Evolutionary conservation across 2,329 filamentous ascomycete species (phyloP).

Genomic region (Beauveria sp.): DNA sequence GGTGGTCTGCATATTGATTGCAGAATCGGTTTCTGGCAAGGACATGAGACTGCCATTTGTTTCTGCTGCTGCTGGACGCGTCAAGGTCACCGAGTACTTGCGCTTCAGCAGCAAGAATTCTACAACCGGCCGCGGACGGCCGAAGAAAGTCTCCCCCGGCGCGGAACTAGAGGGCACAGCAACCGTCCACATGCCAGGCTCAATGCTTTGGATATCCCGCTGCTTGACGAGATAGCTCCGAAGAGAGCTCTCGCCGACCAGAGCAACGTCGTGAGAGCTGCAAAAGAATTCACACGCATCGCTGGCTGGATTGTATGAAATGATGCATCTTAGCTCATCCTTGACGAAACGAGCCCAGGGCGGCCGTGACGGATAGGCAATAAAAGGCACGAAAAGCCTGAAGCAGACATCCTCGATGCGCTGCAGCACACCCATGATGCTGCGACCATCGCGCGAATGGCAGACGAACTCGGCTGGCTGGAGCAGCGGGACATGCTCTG

Average conservation of each 20-base stretch:
- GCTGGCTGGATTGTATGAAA: not conserved
- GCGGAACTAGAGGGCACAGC: not conserved
- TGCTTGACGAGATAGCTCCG: not conserved
- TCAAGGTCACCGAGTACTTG: not conserved
- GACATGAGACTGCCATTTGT: not conserved
- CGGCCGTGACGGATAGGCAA: not conserved
- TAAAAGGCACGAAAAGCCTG: not conserved
- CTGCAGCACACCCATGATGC: conserved; percentile 4
- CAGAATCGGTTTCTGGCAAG: not conserved
- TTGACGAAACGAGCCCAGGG: not conserved
- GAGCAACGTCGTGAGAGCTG: not conserved
- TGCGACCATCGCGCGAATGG: not conserved
- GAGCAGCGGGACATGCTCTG: not conserved
- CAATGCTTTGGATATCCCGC: not conserved
- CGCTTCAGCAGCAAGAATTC: conserved; percentile 6
- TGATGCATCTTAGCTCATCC: not conserved
- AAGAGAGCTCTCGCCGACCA: not conserved
- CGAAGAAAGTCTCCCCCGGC: too few species aligned
- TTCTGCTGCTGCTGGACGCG: not conserved
- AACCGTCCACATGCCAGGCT: conserved; percentile 6
- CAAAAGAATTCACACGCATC: conserved; percentile 5
- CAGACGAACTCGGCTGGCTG: not conserved
- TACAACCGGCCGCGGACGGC: not conserved
- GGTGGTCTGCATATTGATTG: not conserved
- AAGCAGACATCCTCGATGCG: not conserved